Evolutionary conservation across 1,284 basidiomycete genomes (phyloP), one percentile per base, ranked within the genome.

Genomic region (Apiotrichum gamsii): DNA sequence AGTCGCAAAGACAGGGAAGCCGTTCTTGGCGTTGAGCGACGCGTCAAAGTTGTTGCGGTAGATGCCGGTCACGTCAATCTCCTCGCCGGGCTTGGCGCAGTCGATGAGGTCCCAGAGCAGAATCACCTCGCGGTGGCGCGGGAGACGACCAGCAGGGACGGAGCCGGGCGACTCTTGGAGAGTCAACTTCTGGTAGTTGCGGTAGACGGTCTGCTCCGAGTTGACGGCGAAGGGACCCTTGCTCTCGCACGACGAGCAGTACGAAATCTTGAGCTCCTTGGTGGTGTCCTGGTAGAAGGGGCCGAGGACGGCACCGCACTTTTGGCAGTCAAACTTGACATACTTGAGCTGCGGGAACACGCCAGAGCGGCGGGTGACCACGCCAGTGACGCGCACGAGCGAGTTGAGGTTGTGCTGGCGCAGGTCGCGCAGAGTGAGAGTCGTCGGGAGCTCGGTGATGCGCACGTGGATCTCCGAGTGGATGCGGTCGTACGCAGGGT

Each of bases 31-130:
- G 73, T 99, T 98, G 60, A 99, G 81, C 2, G 91, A 87, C 5
- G 93, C 93, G 67, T 98, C 94, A 61, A 97, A 98, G 72, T 98
- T 98, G 76, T 99, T 99, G 58, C 93, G 82, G 72, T 99, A 99
- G 59, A 97, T 83, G 49, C 94, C 94, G 6, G 94, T 98, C 18
- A 95, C 83, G 78, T 96, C 91, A 54, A 98, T 83, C 78, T 98
- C 95, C 70, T 99, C 95, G 53, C 94, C 94, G 10, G 94, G 94
- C 70, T 97, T 97, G 16, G 94, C 95, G 42, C 84, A 84, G 70
- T 99, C 94, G 61, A 99, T 97, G 44, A 99, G 77, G 70, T 98
- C 94, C 93, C 94, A 98, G 16, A 98, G 79, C 2, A 97, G 78
- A 52, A 99, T 83, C 25, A 99, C 91, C 70, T 99, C 94, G 46